Evolutionary conservation across 148 eudicot species (phyloP), one percentile per base, ranked within the genome.

Genomic region (Camellia granthamiana): DNA sequence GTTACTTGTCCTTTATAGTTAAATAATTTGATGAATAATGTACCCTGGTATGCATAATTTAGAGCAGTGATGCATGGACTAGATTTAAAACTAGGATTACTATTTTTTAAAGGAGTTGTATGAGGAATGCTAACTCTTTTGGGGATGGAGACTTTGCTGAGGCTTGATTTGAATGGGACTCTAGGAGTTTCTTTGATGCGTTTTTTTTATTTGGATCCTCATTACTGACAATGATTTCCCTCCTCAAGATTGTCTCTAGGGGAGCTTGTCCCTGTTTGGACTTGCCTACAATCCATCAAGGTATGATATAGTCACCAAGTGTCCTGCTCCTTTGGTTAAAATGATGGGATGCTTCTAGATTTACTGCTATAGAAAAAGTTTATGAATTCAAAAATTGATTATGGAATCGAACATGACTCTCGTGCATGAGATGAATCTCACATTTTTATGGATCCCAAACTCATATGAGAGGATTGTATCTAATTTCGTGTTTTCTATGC

Each of bases 131-230:
- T 58, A 85, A 89, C 63, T 69, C 51, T 55, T 89, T 89, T 59
- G 1, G 91, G 91, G 12, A 89, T 89, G 91, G 91, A 89, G 88
- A 85, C 88, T 42, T 47, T 89, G 75, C 75, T 89, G 86, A 84
- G 83, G 78, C 91, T 89, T 21, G 86, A 89, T 81, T 84, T 89
- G 85, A 18, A 86, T 38, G 91, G 86, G 65, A 86, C 81, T 1
- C 79, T 1, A 73, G 89, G 81, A 70, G 74, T 2, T 85, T 89
- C 30, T 86, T 89, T 16, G 89, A 49, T 49, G 52, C 0, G 5
- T 49, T 49, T 7, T 49, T 49, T 49, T 49, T 4, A 84, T 72
- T 81, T 89, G 18, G 83, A 89, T 83, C 86, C 91, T 79, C 46
- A 81, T n/a, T 85, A 81, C 38, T 86, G 88, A 89, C 82, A 89